Conservation (phyloP, 768 basidiomycete genomes). For the Ramaria rubella region DNA sequence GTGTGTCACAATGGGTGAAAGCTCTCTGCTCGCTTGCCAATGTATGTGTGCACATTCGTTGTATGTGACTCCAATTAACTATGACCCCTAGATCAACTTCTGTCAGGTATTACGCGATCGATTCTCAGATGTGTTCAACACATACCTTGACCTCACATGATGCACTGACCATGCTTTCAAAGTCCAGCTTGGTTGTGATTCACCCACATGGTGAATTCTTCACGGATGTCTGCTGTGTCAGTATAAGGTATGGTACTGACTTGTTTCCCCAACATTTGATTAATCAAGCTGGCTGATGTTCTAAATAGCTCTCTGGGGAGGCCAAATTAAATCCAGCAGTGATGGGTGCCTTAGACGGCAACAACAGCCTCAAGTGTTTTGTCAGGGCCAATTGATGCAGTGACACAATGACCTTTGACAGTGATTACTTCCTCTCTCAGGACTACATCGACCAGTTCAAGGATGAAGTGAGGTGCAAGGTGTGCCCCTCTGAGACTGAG, state of each 20-base stretch:
- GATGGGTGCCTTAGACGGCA: conserved; percentile 19
- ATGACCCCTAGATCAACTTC: not conserved
- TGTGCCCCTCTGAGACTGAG: not conserved
- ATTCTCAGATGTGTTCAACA: not conserved
- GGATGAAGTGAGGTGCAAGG: conserved; percentile 16
- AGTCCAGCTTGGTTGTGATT: not conserved
- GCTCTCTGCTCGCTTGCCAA: conserved; percentile 22
- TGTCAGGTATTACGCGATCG: not conserved
- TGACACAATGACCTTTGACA: conserved; percentile 20
- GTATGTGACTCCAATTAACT: not conserved
- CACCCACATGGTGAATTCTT: not conserved
- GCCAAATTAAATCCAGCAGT: conserved; percentile 10
- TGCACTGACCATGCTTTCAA: not conserved
- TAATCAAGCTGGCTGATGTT: not conserved
- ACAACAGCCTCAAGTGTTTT: conserved; percentile 24
- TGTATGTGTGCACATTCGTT: conserved; percentile 7
- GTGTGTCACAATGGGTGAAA: conserved; percentile 13
- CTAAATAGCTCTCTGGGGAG: conserved; percentile 12
- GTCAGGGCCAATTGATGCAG: conserved; percentile 15
- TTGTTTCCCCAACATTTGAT: not conserved
- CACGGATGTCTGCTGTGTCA: not conserved
- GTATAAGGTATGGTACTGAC: not conserved
- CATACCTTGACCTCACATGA: not conserved
- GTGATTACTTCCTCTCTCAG: conserved; percentile 22
- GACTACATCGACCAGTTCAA: conserved; percentile 26